Evolutionary conservation across 2,329 filamentous ascomycete genomes (phyloP).

Genomic region (Cercospora zeae-maydis): DNA sequence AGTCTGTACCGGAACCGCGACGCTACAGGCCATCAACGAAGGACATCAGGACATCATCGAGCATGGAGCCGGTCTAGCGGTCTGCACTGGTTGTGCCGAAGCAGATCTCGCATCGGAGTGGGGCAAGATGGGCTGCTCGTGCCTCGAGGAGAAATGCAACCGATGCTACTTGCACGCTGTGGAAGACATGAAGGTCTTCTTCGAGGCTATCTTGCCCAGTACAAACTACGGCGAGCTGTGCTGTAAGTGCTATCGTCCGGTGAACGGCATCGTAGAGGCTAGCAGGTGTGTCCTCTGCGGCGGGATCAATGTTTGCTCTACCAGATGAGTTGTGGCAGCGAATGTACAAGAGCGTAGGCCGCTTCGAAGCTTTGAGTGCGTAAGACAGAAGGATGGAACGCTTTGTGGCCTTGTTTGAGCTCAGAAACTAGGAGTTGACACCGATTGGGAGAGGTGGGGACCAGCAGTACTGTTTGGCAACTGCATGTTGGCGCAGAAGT

Average conservation of each 20-base stretch:
- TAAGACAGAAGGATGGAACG: not conserved
- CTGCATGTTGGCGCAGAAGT: not conserved
- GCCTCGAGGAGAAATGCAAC: not conserved
- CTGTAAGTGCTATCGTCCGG: not conserved
- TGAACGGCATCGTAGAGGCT: not conserved
- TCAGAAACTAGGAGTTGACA: not conserved
- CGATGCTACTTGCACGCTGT: not conserved
- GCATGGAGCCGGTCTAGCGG: not conserved
- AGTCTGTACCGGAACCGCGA: not conserved
- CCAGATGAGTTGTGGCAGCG: not conserved
- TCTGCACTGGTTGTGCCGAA: not conserved
- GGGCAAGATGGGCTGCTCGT: not conserved
- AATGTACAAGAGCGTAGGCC: not conserved
- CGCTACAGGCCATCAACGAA: not conserved
- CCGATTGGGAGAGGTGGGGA: not conserved
- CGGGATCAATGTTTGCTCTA: not conserved
- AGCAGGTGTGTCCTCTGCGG: not conserved
- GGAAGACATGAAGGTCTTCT: not conserved
- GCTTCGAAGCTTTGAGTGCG: not conserved
- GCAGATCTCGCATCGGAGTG: not conserved
- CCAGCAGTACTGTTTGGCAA: not conserved
- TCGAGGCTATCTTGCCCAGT: not conserved
- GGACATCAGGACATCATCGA: not conserved
- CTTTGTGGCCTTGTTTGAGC: not conserved
- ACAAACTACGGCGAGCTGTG: not conserved